Evolutionary conservation across 306 rosid species (phyloP).

Genomic region (Arachis stenosperma): DNA sequence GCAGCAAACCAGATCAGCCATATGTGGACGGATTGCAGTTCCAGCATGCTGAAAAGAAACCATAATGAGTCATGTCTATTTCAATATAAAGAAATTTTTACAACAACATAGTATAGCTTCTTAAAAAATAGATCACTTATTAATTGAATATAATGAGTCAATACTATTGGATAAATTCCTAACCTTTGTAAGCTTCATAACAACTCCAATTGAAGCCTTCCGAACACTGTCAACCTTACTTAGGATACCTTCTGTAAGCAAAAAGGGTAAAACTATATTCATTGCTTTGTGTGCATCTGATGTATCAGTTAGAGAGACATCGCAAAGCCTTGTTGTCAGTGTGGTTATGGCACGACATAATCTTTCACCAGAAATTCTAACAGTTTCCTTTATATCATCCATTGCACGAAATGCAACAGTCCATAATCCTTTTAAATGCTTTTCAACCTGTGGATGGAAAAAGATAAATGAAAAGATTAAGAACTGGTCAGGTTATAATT

Average conservation of each 20-base stretch:
- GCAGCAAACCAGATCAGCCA: slow-evolving; percentile 92
- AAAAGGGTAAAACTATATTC: slow-evolving; percentile 84
- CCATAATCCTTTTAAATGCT: slow-evolving; percentile 83
- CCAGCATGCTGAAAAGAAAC: slow-evolving; percentile 81
- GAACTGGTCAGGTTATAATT: slow-evolving; percentile 15
- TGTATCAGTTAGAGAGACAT: slow-evolving; percentile 74
- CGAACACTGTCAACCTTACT: slow-evolving; percentile 91
- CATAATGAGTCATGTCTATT: slow-evolving; percentile 23
- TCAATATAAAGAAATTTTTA: slow-evolving; percentile 18
- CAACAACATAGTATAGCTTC: slow-evolving; percentile 28
- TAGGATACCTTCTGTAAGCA: slow-evolving; percentile 89
- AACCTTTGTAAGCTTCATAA: slow-evolving; percentile 98
- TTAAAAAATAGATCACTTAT: slow-evolving; percentile 11
- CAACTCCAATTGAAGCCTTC: slow-evolving; percentile 85
- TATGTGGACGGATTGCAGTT: slow-evolving; percentile 78
- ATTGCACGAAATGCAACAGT: slow-evolving; percentile 85
- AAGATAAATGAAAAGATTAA: slow-evolving; percentile 32
- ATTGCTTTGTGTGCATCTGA: slow-evolving; percentile 83
- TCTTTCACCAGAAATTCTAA: slow-evolving; percentile 88
- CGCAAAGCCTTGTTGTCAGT: slow-evolving; percentile 87
- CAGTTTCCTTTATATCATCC: slow-evolving; percentile 98
- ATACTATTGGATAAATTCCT: slow-evolving; percentile 36
- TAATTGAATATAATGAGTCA: not conserved
- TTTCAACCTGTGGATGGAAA: slow-evolving; percentile 59
- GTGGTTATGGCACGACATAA: slow-evolving; percentile 75